These are phyloP conservation scores for Diaporthe citri DNA, from an alignment of 2,329 filamentous ascomycete genomes.

Conservation along the genomic window DNA sequence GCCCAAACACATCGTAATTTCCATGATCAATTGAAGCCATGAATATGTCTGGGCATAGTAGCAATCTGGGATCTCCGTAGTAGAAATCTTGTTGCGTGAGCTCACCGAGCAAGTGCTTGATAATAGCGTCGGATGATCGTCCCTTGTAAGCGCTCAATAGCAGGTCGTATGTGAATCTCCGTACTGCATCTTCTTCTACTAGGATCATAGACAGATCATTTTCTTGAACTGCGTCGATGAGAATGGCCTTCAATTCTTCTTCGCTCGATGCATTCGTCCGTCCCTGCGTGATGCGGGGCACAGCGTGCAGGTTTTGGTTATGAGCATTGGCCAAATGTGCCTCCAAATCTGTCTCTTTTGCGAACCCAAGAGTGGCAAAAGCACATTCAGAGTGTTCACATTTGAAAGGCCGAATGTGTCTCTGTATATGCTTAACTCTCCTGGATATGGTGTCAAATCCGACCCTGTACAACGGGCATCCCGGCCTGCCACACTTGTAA, in stretches of 20 bases:
- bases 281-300: neutral
- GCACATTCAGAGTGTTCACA: neutral
- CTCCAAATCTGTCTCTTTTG: neutral
- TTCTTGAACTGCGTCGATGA: neutral
- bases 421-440: neutral
- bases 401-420: neutral
- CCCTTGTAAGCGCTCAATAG: neutral
- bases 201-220: neutral
- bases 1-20: neutral
- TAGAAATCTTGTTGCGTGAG: neutral
- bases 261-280: neutral
- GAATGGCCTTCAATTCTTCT: neutral
- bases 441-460: neutral
- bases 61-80: too few species aligned
- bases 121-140: neutral
- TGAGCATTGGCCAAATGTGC: neutral
- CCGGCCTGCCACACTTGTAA: slow-evolving; percentile 1
- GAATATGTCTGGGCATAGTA: neutral
- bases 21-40: neutral
- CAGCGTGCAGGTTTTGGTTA: neutral
- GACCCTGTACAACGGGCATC: neutral
- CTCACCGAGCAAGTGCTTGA: neutral
- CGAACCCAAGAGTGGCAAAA: neutral
- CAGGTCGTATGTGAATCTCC: neutral
- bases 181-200: neutral